phyloP scores from a whole-genome alignment of 371 early-diverging fungal species.

The Mucor mucedo region DNA sequence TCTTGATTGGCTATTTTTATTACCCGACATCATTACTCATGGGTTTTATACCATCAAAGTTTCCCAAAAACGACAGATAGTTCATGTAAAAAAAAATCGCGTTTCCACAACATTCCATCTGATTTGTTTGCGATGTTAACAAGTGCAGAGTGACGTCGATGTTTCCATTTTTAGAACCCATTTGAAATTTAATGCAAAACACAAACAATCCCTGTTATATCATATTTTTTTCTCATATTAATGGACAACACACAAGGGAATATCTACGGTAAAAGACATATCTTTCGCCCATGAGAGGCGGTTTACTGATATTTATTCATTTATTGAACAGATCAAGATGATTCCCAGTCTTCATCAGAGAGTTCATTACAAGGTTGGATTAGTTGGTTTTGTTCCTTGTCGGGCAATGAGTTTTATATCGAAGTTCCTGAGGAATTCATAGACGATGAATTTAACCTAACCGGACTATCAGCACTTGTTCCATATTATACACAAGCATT shows the following conservation, averaged over 20 bases:
- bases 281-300: neutral
- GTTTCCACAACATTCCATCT: neutral
- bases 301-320: no score
- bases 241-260: constrained; percentile 5
- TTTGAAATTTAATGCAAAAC: constrained; percentile 1
- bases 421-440: constrained; percentile 90
- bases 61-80: neutral
- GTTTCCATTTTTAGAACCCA: no score
- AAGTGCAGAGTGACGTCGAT: neutral
- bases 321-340: neutral
- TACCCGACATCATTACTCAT: constrained; percentile 4
- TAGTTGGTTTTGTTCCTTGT: constrained; percentile 85
- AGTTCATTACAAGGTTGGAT: constrained; percentile 72
- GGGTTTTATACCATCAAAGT: constrained; percentile 9
- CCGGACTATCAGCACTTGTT: constrained; percentile 82
- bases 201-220: neutral
- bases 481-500: constrained; percentile 83
- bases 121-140: neutral
- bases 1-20: constrained; percentile 15
- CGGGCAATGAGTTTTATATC: constrained; percentile 85
- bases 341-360: constrained; percentile 16
- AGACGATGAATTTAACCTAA: constrained; percentile 93
- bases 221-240: neutral
- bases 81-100: neutral
- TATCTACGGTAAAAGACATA: constrained; percentile 6